Percentiles rank a stretch among this genome's conserved stretches.
Conservation (phyloP, 2,329 filamentous ascomycete genomes). For the Botryotinia globosa region DNA sequence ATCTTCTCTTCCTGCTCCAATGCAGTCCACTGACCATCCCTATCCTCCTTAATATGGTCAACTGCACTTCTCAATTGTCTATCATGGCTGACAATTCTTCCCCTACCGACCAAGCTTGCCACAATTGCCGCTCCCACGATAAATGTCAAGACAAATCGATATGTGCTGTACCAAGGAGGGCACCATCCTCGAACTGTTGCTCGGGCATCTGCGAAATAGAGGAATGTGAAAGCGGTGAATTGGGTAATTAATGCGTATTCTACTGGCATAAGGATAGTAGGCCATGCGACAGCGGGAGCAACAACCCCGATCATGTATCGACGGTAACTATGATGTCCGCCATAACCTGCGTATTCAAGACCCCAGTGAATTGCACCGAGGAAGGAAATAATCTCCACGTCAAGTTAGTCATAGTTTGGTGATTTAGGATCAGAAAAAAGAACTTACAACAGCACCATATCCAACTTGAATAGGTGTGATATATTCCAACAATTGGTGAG, state of each 20-base stretch:
- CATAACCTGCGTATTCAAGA: constrained; percentile 73
- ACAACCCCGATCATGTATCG: constrained; percentile 82
- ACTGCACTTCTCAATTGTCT: constrained; percentile 35
- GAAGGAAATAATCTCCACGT: constrained; percentile 77
- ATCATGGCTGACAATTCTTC: constrained; percentile 49
- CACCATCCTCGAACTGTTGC: constrained; percentile 74
- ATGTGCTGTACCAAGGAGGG: constrained; percentile 81
- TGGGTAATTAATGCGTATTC: constrained; percentile 84
- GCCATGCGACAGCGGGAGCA: constrained; percentile 81
- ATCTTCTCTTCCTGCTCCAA: constrained; percentile 36
- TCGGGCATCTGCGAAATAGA: constrained; percentile 81
- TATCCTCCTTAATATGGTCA: constrained; percentile 35
- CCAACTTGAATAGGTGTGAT: constrained; percentile 87
- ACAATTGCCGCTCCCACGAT: constrained; percentile 82
- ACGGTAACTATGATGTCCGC: constrained; percentile 66
- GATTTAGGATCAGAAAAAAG: background rate
- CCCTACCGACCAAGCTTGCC: constrained; percentile 74
- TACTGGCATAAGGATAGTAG: constrained; percentile 77
- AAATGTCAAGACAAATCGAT: constrained; percentile 89
- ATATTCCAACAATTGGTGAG: constrained; percentile 67
- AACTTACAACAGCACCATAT: constrained; percentile 77
- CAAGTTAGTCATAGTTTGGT: constrained; percentile 18
- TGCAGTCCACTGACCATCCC: constrained; percentile 35
- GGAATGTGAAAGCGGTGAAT: constrained; percentile 77
- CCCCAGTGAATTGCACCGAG: constrained; percentile 93